phyloP scores from a whole-genome alignment of 495 filamentous ascomycete species.

The Aspergillus steynii region DNA sequence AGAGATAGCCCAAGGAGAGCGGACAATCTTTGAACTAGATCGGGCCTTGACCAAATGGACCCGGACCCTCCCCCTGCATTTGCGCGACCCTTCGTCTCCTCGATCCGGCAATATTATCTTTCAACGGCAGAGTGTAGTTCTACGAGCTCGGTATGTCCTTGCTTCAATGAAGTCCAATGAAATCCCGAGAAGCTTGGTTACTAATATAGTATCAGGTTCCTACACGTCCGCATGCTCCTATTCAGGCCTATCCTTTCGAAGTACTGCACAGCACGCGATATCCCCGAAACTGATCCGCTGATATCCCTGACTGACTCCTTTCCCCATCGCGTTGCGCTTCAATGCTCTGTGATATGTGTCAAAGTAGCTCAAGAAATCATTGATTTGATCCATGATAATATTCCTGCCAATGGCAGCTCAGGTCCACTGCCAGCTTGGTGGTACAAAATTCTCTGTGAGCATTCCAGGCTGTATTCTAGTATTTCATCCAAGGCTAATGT shows the following conservation, averaged over 20 bases:
- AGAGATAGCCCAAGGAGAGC: conserved; percentile 24
- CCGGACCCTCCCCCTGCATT: conserved; percentile 29
- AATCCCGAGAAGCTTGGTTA: neutral
- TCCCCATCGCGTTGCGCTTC: conserved; percentile 37
- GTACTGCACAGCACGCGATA: conserved; percentile 36
- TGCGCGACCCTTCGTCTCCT: conserved; percentile 15
- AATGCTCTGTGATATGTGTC: conserved; percentile 41
- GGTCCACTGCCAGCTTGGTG: conserved; percentile 43
- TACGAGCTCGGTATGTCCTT: conserved; percentile 30
- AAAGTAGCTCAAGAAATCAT: conserved; percentile 40
- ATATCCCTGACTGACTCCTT: conserved; percentile 34
- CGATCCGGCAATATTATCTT: conserved; percentile 25
- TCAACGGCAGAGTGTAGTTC: conserved; percentile 35
- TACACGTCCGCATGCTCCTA: conserved; percentile 39
- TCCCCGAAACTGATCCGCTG: conserved; percentile 20
- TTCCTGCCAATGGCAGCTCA: conserved; percentile 33
- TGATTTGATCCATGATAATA: conserved; percentile 34
- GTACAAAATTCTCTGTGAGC: conserved; percentile 42
- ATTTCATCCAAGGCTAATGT: neutral
- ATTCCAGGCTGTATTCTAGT: neutral
- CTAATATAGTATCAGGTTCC: conserved; percentile 22
- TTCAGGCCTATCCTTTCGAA: conserved; percentile 39
- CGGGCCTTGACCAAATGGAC: conserved; percentile 36
- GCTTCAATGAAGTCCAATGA: neutral
- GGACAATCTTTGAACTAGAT: conserved; percentile 40